Conservation (phyloP, 768 basidiomycete genomes). For the Mycena amicta region DNA sequence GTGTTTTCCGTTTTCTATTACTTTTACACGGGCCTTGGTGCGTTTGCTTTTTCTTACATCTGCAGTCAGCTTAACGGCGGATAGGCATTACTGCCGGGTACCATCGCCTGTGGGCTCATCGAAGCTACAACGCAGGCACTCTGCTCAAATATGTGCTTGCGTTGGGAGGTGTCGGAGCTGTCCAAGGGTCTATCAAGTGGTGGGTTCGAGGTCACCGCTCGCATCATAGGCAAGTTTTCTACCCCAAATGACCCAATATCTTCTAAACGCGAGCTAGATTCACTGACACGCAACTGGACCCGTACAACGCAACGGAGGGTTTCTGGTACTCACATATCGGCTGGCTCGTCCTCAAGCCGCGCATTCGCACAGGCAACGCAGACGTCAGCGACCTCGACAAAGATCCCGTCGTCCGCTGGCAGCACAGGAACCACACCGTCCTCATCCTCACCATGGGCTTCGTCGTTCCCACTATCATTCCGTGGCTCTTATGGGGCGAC, state of each 20-base stretch:
- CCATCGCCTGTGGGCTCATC: constrained; percentile 96
- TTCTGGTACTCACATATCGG: constrained; percentile 85
- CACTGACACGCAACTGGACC: constrained; percentile 95
- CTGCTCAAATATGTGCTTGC: constrained; percentile 86
- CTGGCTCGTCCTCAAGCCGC: constrained; percentile 92
- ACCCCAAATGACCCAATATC: too few relatives aligned
- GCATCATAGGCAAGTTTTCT: constrained; percentile 88
- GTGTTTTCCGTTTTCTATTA: constrained; percentile 47
- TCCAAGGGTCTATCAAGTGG: constrained; percentile 98
- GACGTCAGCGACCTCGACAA: constrained; percentile 86
- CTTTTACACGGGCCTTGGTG: constrained; percentile 61
- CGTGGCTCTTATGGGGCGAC: constrained; percentile 85
- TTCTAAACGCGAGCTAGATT: too few relatives aligned
- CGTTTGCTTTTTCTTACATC: constrained; percentile 47
- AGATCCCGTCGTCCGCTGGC: constrained; percentile 83
- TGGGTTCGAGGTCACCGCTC: constrained; percentile 97
- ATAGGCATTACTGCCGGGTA: constrained; percentile 89
- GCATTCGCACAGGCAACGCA: constrained; percentile 85
- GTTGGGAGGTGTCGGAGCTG: constrained; percentile 84
- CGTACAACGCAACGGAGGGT: constrained; percentile 89
- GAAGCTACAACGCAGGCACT: constrained; percentile 87
- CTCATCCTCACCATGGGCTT: constrained; percentile 74
- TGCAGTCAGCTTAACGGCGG: neutral
- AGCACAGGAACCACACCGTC: constrained; percentile 76
- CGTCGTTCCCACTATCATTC: constrained; percentile 72